These are phyloP conservation scores for Cymodocea nodosa DNA, from an alignment of 116 monocot species.

Conservation along the genomic window DNA sequence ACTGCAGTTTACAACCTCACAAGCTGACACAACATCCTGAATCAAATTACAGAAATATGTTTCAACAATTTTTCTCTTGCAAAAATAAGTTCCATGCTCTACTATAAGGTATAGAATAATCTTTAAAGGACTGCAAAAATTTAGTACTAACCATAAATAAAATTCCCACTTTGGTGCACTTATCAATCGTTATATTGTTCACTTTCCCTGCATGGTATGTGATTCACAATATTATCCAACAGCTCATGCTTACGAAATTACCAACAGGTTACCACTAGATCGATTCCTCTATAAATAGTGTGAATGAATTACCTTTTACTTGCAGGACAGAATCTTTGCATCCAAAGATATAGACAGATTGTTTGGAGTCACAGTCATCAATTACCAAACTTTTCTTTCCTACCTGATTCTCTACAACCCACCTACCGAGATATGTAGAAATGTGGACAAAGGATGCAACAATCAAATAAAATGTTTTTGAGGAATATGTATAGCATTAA, in stretches of 20 bases:
- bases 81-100: not conserved
- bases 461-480: not conserved
- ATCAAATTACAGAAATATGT: not conserved
- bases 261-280: not conserved
- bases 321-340: slow-evolving; percentile 96
- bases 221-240: not conserved
- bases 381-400: slow-evolving; percentile 79
- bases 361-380: slow-evolving; percentile 89
- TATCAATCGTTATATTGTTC: slow-evolving; percentile 98
- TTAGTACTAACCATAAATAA: slow-evolving; percentile 57
- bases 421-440: slow-evolving; percentile 26
- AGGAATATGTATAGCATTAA: not conserved
- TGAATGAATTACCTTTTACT: slow-evolving; percentile 57
- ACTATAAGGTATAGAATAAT: not conserved
- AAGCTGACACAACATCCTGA: slow-evolving; percentile 98
- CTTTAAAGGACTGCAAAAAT: not conserved
- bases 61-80: not conserved
- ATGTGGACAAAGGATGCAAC: not conserved
- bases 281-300: not conserved
- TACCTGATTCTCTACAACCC: slow-evolving; percentile 92
- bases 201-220: slow-evolving; percentile 68
- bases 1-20: slow-evolving; percentile 95
- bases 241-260: not conserved
- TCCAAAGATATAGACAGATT: slow-evolving; percentile 91
- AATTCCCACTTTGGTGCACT: slow-evolving; percentile 80